A percentile compares a stretch with the other conserved stretches of the same genome.
Evolutionary conservation across 106 monocot species (phyloP).

Genomic region (Dioscorea alata): DNA sequence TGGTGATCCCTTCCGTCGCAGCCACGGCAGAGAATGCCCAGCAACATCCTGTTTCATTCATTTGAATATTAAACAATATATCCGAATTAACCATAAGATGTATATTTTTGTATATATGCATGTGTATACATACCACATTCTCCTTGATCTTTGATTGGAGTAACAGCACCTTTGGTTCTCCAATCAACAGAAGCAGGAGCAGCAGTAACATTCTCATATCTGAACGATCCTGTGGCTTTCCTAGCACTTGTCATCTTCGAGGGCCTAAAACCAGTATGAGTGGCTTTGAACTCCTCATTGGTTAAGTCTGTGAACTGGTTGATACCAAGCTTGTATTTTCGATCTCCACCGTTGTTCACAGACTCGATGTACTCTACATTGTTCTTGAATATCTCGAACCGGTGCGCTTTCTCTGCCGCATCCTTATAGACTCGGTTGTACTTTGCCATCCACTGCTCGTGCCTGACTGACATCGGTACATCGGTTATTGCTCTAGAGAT

Average conservation of each 20-base stretch:
- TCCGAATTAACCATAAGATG: too few species aligned
- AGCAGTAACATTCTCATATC: background rate
- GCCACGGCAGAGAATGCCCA: conserved; percentile 9
- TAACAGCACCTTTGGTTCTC: conserved; percentile 20
- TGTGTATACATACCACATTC: conserved; percentile 3
- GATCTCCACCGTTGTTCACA: background rate
- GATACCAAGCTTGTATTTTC: background rate
- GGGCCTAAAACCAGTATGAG: background rate
- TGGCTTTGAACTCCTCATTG: conserved; percentile 14
- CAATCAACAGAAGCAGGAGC: conserved; percentile 11
- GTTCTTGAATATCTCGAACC: conserved; percentile 6
- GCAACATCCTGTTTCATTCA: background rate
- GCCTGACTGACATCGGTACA: background rate
- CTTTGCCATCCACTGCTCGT: conserved; percentile 7
- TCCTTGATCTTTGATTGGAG: conserved; percentile 14
- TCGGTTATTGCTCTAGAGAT: background rate
- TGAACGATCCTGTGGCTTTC: background rate
- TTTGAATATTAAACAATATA: too few species aligned
- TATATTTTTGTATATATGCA: background rate
- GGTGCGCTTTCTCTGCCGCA: conserved; percentile 1
- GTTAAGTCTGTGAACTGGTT: conserved; percentile 13
- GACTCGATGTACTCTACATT: conserved; percentile 9
- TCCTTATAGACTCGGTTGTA: conserved; percentile 6
- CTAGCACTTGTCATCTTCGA: background rate
- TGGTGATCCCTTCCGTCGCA: background rate